These are phyloP conservation scores for Dendryphion nanum DNA, from an alignment of 2,329 filamentous ascomycete genomes.

Conservation along the genomic window DNA sequence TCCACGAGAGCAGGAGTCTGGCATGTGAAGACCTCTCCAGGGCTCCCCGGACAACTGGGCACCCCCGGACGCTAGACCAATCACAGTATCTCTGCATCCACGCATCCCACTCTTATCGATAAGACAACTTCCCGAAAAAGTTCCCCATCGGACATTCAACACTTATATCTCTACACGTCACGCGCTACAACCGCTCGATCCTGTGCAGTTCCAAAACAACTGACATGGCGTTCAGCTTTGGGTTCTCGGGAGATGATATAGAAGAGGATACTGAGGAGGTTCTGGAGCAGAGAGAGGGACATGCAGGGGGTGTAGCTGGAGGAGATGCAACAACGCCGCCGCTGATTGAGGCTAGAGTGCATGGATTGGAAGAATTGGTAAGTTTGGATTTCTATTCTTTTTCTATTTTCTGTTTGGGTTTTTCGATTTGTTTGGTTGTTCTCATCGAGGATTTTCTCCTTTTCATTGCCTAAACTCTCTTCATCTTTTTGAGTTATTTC, in stretches of 20 bases:
- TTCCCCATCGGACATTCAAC: too few relatives aligned
- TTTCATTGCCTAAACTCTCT: too few relatives aligned
- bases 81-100: too few relatives aligned
- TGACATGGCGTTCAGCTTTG: conserved; percentile 56
- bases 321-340: conserved; percentile 19
- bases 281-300: not conserved
- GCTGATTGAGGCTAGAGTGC: conserved; percentile 38
- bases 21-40: too few relatives aligned
- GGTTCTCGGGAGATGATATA: conserved; percentile 60
- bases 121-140: too few relatives aligned
- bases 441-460: not conserved
- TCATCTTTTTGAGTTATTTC: not conserved
- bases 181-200: too few relatives aligned
- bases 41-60: too few relatives aligned
- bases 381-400: conserved; percentile 16
- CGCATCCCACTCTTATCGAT: too few relatives aligned
- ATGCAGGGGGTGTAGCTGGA: conserved; percentile 1
- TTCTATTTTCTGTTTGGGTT: not conserved
- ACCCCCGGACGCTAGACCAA: too few relatives aligned
- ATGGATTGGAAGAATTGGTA: conserved; percentile 51
- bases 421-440: not conserved
- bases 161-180: too few relatives aligned
- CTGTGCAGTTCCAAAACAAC: too few relatives aligned
- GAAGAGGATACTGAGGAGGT: conserved; percentile 47
- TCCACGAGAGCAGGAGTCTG: too few relatives aligned